These are phyloP conservation scores for Scenedesmus sp. DNA, from an alignment of 163 green algal genomes.

Conservation along the genomic window DNA sequence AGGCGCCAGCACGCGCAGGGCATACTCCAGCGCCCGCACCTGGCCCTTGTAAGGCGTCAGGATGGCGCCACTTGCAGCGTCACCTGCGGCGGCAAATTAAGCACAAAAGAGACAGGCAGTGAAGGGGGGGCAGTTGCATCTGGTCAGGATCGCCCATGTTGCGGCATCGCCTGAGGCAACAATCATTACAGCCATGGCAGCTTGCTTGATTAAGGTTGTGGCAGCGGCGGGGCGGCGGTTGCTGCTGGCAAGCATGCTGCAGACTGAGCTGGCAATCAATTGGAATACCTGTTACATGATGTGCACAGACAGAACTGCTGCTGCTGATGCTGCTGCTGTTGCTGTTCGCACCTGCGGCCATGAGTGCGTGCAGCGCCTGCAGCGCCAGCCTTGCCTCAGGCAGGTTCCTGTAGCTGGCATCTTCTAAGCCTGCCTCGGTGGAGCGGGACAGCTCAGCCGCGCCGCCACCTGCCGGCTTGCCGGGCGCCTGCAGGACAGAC, in stretches of 20 bases:
- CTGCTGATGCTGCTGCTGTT: background rate
- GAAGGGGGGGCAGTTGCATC: background rate
- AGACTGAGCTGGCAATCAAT: too few relatives aligned
- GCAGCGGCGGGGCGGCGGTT: background rate
- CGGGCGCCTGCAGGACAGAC: background rate
- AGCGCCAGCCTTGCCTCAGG: constrained; percentile 71
- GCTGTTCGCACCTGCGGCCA: constrained; percentile 41
- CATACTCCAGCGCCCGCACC: constrained; percentile 68
- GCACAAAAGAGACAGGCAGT: background rate
- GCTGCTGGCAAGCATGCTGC: background rate
- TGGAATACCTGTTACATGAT: too few relatives aligned
- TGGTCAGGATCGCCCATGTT: background rate
- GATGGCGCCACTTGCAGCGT: constrained; percentile 75
- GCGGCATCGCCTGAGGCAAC: background rate
- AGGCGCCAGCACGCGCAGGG: constrained; percentile 54
- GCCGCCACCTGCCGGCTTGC: background rate
- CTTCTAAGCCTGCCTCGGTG: constrained; percentile 1
- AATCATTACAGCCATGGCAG: background rate
- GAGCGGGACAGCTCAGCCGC: background rate
- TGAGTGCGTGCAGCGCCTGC: constrained; percentile 52
- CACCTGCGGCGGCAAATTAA: constrained; percentile 37
- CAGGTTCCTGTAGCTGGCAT: constrained; percentile 71
- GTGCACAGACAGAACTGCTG: background rate
- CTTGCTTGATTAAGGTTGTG: background rate
- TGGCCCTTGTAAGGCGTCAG: constrained; percentile 93